Conservation (phyloP, 129 eudicot genomes). For the Heracleum sosnowskyi region DNA sequence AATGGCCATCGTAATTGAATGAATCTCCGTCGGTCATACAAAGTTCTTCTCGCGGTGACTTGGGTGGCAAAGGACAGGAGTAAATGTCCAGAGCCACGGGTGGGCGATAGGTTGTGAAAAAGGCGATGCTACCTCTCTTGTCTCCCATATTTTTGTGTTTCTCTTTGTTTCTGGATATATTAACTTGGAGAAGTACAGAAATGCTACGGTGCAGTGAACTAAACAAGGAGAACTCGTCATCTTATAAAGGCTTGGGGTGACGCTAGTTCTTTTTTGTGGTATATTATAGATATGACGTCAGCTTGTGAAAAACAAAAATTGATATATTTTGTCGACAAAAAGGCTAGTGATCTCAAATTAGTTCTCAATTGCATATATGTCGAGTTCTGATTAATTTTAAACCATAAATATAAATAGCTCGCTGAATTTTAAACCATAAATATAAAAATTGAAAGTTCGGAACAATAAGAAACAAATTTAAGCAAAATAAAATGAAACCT, state of each 20-base stretch:
- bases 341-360: not conserved
- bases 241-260: not conserved
- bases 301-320: not conserved
- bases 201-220: not conserved
- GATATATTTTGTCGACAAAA: not conserved
- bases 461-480: no score
- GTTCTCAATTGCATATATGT: not conserved
- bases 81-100: not conserved
- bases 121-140: constrained; percentile 9
- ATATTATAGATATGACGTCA: not conserved
- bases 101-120: not conserved
- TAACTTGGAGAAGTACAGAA: not conserved
- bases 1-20: not conserved
- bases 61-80: not conserved
- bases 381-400: no score
- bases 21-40: not conserved
- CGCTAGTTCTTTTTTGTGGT: not conserved
- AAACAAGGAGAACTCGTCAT: not conserved
- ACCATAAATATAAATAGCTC: no score
- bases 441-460: no score
- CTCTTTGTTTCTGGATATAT: not conserved
- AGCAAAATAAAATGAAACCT: no score
- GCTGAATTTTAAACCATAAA: no score
- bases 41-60: not conserved
- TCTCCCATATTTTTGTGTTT: not conserved